Percentiles rank a stretch among this genome's conserved stretches.
phyloP scores from a whole-genome alignment of 164 flowering plant genomes.

The Vitis riparia region DNA sequence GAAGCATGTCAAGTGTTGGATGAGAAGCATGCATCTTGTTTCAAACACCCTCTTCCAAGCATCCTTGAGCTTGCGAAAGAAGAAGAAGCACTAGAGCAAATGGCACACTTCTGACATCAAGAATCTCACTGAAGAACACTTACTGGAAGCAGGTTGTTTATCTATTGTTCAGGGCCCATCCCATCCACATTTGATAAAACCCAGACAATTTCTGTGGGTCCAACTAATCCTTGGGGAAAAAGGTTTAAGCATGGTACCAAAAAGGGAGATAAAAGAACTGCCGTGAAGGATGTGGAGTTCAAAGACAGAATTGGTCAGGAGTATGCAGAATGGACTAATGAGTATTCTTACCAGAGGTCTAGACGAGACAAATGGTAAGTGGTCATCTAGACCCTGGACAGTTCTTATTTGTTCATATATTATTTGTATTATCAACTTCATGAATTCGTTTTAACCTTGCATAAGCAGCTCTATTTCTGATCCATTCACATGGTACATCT shows the following conservation, averaged over 20 bases:
- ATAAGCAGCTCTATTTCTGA: not conserved
- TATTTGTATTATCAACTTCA: not conserved
- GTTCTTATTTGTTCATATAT: not conserved
- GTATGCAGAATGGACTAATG: conserved; percentile 22
- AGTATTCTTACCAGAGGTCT: conserved; percentile 44
- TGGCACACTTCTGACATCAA: not conserved
- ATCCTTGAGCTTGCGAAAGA: conserved; percentile 45
- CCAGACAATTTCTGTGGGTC: conserved; percentile 1
- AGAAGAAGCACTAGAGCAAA: conserved; percentile 46
- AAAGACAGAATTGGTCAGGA: conserved; percentile 27
- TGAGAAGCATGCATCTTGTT: conserved; percentile 30
- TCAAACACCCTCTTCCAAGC: conserved; percentile 36
- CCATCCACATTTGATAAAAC: conserved; percentile 50
- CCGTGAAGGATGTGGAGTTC: conserved; percentile 17
- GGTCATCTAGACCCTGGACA: not conserved
- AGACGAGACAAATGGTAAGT: conserved; percentile 51
- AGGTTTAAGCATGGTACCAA: conserved; percentile 15
- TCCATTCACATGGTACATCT: not conserved
- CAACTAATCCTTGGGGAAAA: conserved; percentile 20
- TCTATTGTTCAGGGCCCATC: conserved; percentile 38
- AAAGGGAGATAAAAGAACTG: conserved; percentile 11
- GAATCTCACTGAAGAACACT: conserved; percentile 13
- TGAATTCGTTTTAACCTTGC: not conserved
- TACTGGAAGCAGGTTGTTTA: conserved; percentile 15
- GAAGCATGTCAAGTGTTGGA: conserved; percentile 35